Evolutionary conservation across 2,329 filamentous ascomycete genomes (phyloP).

Genomic region (Sporothrix pallida): DNA sequence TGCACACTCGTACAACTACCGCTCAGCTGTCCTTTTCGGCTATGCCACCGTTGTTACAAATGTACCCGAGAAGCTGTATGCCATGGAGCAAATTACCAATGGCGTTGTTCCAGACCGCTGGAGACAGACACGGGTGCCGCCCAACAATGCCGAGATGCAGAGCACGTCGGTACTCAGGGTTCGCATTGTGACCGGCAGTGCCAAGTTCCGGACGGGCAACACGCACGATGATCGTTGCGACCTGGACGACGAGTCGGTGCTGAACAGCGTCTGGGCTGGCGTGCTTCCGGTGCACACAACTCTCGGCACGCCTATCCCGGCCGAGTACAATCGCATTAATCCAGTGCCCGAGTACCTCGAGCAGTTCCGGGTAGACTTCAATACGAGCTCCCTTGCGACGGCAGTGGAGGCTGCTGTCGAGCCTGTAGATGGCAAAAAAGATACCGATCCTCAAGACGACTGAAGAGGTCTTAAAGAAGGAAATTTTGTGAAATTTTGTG

Average conservation of each 20-base stretch:
- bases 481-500: background rate
- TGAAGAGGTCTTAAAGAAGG: background rate
- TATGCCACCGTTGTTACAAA: slow-evolving; percentile 71
- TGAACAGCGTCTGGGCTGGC: slow-evolving; percentile 59
- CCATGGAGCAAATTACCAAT: slow-evolving; percentile 80
- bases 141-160: slow-evolving; percentile 74
- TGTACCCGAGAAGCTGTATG: slow-evolving; percentile 73
- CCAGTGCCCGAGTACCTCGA: slow-evolving; percentile 67
- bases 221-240: slow-evolving; percentile 63
- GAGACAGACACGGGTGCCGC: slow-evolving; percentile 70
- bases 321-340: slow-evolving; percentile 62
- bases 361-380: slow-evolving; percentile 50
- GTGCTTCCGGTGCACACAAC: slow-evolving; percentile 67
- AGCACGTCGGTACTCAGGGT: slow-evolving; percentile 76
- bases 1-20: slow-evolving; percentile 86
- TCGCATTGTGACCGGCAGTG: slow-evolving; percentile 71
- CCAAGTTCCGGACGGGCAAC: slow-evolving; percentile 72
- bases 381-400: slow-evolving; percentile 40
- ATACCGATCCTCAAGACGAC: background rate
- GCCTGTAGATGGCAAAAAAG: slow-evolving; percentile 25
- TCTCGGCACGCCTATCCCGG: slow-evolving; percentile 67
- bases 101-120: slow-evolving; percentile 72
- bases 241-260: slow-evolving; percentile 50
- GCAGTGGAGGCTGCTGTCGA: slow-evolving; percentile 40
- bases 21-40: slow-evolving; percentile 78